These are phyloP conservation scores for Colletotrichum chlorophyti DNA, from an alignment of 2,329 filamentous ascomycete genomes.

Conservation along the genomic window DNA sequence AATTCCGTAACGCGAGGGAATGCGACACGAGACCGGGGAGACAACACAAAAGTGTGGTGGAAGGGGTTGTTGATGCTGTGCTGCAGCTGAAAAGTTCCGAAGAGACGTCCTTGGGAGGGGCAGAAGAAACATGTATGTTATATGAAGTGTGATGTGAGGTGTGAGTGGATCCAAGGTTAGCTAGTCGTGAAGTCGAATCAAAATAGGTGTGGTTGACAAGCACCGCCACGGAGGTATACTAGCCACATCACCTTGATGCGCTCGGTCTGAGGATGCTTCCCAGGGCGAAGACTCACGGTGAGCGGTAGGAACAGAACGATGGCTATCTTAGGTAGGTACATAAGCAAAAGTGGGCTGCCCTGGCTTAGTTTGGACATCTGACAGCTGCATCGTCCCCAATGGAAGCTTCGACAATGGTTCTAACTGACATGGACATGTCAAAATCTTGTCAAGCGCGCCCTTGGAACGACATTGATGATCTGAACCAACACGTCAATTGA, in stretches of 20 bases:
- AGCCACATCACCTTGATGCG: too few relatives aligned
- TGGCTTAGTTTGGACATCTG: too few relatives aligned
- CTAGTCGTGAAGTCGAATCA: background rate
- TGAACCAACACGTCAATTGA: background rate
- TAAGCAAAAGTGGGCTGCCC: too few relatives aligned
- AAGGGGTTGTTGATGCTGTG: conserved; percentile 6
- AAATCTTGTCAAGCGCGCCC: background rate
- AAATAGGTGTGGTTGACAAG: too few relatives aligned
- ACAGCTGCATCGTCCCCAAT: too few relatives aligned
- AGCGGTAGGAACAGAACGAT: too few relatives aligned
- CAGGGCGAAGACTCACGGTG: too few relatives aligned
- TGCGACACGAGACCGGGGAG: background rate
- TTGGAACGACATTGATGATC: conserved; percentile 16
- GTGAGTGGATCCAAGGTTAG: background rate
- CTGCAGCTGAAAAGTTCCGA: conserved; percentile 25
- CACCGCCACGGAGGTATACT: too few relatives aligned
- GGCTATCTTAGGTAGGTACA: too few relatives aligned
- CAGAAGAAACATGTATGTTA: too few relatives aligned
- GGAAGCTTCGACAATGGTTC: too few relatives aligned
- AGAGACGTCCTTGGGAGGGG: background rate
- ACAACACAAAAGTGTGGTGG: background rate
- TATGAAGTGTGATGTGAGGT: conserved; percentile 17
- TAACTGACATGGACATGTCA: background rate
- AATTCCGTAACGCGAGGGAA: conserved; percentile 1
- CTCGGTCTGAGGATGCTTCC: too few relatives aligned